phyloP scores from a whole-genome alignment of 805 yeast species.

The Schwanniomyces sp. region DNA sequence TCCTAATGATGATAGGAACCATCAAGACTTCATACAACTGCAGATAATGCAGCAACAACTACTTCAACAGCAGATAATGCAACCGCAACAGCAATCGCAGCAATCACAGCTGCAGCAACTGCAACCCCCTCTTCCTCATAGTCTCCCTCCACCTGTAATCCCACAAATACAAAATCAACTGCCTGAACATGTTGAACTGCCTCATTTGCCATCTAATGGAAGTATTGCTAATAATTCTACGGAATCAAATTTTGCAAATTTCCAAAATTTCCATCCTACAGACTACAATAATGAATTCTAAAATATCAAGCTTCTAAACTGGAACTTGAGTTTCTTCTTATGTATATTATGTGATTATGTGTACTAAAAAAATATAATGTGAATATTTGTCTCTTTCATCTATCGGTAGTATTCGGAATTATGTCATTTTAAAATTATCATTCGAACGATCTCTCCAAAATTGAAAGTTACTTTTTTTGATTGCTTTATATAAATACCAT shows the following conservation, averaged over 20 bases:
- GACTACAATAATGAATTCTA: slow-evolving; percentile 5
- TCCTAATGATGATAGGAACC: background rate
- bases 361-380: background rate
- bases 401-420: slow-evolving; percentile 1
- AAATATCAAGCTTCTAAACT: background rate
- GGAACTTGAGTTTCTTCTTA: background rate
- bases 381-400: background rate
- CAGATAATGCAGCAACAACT: slow-evolving; percentile 17
- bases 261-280: slow-evolving; percentile 6
- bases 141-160: background rate
- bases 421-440: background rate
- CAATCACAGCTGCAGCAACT: slow-evolving; percentile 6
- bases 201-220: background rate
- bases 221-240: background rate
- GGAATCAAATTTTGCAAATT: slow-evolving; percentile 5
- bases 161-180: slow-evolving; percentile 3
- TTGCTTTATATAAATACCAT: slow-evolving; percentile 1
- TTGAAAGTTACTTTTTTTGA: background rate
- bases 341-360: background rate
- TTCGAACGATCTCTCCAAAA: background rate
- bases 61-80: slow-evolving; percentile 14
- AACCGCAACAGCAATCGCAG: slow-evolving; percentile 11
- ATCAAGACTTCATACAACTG: slow-evolving; percentile 9
- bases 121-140: background rate
- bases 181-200: slow-evolving; percentile 7